Conservation (phyloP, 306 rosid species). For the Vicia villosa region DNA sequence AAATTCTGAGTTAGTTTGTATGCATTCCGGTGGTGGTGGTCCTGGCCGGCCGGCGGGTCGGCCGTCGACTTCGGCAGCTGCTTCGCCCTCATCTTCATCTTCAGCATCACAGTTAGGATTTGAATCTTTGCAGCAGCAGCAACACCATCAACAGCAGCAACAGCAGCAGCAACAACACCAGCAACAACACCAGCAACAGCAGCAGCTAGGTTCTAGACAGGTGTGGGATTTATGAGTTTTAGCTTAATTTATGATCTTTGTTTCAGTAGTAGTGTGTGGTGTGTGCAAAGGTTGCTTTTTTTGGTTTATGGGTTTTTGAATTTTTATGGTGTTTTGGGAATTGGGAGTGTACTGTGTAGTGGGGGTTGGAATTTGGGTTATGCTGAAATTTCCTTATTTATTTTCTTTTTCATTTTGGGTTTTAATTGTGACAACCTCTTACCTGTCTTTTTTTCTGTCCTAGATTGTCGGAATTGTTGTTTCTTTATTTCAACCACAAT, state of each 20-base stretch:
- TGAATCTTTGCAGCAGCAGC: slow-evolving; percentile 74
- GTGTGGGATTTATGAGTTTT: slow-evolving; percentile 49
- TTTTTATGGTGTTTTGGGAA: slow-evolving; percentile 26
- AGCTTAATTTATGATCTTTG: slow-evolving; percentile 22
- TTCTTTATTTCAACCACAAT: slow-evolving; percentile 31
- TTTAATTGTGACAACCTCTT: slow-evolving; percentile 37
- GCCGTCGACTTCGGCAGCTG: slow-evolving; percentile 79
- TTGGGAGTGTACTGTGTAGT: slow-evolving; percentile 31
- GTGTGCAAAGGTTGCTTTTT: slow-evolving; percentile 6
- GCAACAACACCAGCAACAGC: slow-evolving; percentile 77
- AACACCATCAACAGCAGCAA: slow-evolving; percentile 69
- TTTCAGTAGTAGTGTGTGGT: neutral
- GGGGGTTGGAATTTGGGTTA: slow-evolving; percentile 38
- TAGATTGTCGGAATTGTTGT: slow-evolving; percentile 39
- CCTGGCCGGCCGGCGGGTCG: slow-evolving; percentile 84
- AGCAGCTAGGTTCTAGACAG: slow-evolving; percentile 89
- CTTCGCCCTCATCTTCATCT: slow-evolving; percentile 91
- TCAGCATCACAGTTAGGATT: slow-evolving; percentile 92
- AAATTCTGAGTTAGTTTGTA: slow-evolving; percentile 52
- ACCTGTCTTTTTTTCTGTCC: slow-evolving; percentile 34
- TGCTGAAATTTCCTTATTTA: slow-evolving; percentile 16
- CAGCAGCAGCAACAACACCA: slow-evolving; percentile 62
- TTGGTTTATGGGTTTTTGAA: slow-evolving; percentile 26
- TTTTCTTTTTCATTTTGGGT: neutral
- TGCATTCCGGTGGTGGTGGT: slow-evolving; percentile 91